phyloP scores from a whole-genome alignment of 2,329 filamentous ascomycete genomes.

The Penicillium glabrum region DNA sequence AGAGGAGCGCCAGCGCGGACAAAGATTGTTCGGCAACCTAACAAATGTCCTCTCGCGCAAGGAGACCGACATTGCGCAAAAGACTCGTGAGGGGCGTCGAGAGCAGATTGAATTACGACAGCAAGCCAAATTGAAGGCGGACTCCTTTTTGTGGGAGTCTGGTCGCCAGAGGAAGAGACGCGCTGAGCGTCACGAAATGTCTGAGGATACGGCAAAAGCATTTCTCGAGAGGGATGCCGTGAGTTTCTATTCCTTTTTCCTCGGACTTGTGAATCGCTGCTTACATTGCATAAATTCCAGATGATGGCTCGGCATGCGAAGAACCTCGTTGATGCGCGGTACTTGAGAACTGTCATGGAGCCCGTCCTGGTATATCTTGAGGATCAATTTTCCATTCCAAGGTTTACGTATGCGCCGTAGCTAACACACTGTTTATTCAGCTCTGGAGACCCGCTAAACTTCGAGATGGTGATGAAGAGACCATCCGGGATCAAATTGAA shows the following conservation, averaged over 20 bases:
- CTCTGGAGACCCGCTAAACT: slow-evolving; percentile 85
- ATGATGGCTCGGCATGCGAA: slow-evolving; percentile 74
- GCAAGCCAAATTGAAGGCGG: slow-evolving; percentile 74
- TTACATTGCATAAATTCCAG: slow-evolving; percentile 42
- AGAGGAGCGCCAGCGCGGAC: slow-evolving; percentile 82
- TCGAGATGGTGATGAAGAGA: slow-evolving; percentile 65
- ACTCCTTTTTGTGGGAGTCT: slow-evolving; percentile 63
- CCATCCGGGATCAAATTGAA: slow-evolving; percentile 68
- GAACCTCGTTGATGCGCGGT: slow-evolving; percentile 69
- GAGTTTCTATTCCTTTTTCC: slow-evolving; percentile 36
- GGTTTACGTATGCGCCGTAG: background rate
- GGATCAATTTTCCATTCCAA: accelerated
- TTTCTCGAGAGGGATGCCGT: slow-evolving; percentile 76
- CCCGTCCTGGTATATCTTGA: slow-evolving; percentile 65
- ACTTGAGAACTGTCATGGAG: slow-evolving; percentile 68
- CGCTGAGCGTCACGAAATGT: slow-evolving; percentile 60
- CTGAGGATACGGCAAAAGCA: slow-evolving; percentile 68
- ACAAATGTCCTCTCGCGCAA: slow-evolving; percentile 76
- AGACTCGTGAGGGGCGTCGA: slow-evolving; percentile 58
- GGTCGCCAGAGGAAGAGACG: slow-evolving; percentile 66
- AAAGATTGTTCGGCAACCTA: slow-evolving; percentile 81
- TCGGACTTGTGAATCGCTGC: background rate
- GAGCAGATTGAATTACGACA: slow-evolving; percentile 74
- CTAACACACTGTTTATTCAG: slow-evolving; percentile 47
- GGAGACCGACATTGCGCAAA: slow-evolving; percentile 61